Evolutionary conservation across 257 asterid species (phyloP), one percentile per base, ranked within the genome.

Genomic region (Hygrophila difformis): DNA sequence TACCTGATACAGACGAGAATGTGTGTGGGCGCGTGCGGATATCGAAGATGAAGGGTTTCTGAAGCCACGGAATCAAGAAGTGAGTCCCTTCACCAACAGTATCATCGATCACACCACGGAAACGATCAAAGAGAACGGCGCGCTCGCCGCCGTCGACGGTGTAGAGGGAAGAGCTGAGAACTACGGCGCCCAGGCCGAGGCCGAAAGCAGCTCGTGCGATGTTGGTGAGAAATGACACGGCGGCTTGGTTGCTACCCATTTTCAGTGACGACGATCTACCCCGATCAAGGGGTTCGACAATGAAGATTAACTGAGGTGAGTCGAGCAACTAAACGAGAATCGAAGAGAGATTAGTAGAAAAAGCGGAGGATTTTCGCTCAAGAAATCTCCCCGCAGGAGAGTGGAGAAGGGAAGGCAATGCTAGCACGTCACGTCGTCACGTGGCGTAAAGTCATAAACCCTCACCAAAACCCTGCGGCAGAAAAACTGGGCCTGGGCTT

Each of bases 101-200:
- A 0, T 79, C 76, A 1, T 77, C 79, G 56, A 76, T 70, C 15
- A 91, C 95, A 0, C 96, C 96, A 2, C 76, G 83, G 77, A 91
- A 74, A 22, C 98, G 91, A 17, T 91, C 94, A 76, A 85, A 91
- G 12, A 91, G 74, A 18, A 91, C 96, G 42, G 88, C 96, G 37
- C 96, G 93, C 44, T 89, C 78, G 38, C 94, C 98, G 4, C 98
- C 98, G 65, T 89, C 98, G 56, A 85, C 94, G 53, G 94, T 85
- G 88, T 77, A 82, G 51, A 91, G 85, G 11, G 95, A 61, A 42
- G 92, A 70, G 41, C 67, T 74, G 50, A 72, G 47, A 18, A 58
- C 75, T 23, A 89, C 60, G 38, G 72, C 79, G 63, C 81, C 89
- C 24, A 72, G 2, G 0, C 92, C 94, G 14, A 91, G 47, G 26